phyloP scores from a whole-genome alignment of 192 early-diverging fungal genomes.

The Rhizophagus clarus region DNA sequence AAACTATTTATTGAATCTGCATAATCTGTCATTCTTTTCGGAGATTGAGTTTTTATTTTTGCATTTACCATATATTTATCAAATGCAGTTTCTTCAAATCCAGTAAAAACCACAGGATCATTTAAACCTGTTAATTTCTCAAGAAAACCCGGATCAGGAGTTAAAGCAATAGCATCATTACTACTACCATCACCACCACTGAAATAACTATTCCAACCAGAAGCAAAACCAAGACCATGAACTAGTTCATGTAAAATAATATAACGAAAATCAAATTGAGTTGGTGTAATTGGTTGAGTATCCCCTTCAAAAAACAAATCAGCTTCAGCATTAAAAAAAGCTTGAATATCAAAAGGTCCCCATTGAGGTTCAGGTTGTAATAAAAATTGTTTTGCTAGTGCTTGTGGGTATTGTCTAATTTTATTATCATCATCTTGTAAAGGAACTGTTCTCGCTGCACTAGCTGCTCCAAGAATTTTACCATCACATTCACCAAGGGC shows the following conservation, averaged over 20 bases:
- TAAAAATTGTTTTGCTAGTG: constrained; percentile 41
- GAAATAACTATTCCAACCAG: constrained; percentile 34
- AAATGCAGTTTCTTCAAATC: constrained; percentile 23
- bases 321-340: constrained; percentile 37
- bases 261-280: constrained; percentile 40
- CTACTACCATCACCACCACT: neutral
- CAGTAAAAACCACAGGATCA: neutral
- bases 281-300: neutral
- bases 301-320: constrained; percentile 38
- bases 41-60: neutral
- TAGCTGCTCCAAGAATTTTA: constrained; percentile 31
- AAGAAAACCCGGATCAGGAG: neutral
- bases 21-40: neutral
- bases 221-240: constrained; percentile 47
- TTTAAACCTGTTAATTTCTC: constrained; percentile 33
- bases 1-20: constrained; percentile 1
- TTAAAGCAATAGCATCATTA: neutral
- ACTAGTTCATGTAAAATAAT: constrained; percentile 42
- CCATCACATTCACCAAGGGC: neutral
- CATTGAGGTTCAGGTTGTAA: constrained; percentile 32
- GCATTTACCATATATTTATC: constrained; percentile 24
- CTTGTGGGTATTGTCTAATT: constrained; percentile 44
- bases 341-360: constrained; percentile 39
- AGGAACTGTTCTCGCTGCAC: constrained; percentile 36
- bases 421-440: constrained; percentile 40